These are phyloP conservation scores for Flaveria trinervia DNA, from an alignment of 129 eudicot genomes.

Conservation along the genomic window DNA sequence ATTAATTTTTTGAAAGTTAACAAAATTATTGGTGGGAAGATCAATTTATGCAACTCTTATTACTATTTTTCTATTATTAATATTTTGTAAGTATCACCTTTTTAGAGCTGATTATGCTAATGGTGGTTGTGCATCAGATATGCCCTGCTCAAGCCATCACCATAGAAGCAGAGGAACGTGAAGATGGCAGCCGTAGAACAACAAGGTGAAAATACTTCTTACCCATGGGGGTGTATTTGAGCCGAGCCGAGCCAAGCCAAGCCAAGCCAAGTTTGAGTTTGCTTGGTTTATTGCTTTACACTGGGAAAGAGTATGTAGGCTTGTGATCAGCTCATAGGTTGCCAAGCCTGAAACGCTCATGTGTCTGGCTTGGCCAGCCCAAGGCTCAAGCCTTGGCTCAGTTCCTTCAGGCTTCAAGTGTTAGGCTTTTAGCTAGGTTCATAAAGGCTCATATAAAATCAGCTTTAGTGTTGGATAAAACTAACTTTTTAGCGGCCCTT, in stretches of 20 bases:
- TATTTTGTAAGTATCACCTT: neutral
- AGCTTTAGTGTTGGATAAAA: neutral
- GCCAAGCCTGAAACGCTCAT: neutral
- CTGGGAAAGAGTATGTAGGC: constrained; percentile 5
- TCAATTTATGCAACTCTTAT: neutral
- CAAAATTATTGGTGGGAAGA: neutral
- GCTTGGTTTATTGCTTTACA: neutral
- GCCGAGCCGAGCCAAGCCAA: neutral
- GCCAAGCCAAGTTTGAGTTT: neutral
- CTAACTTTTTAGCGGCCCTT: neutral
- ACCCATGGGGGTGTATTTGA: neutral
- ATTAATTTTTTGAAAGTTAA: neutral
- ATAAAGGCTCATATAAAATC: neutral
- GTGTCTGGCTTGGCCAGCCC: neutral
- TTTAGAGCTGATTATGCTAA: constrained; percentile 3
- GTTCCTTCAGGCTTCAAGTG: too few relatives aligned
- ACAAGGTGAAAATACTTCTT: constrained; percentile 54
- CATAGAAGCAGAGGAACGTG: constrained; percentile 92
- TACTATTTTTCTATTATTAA: neutral
- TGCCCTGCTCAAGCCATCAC: constrained; percentile 99
- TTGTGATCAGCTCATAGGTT: neutral
- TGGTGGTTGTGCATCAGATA: constrained; percentile 45
- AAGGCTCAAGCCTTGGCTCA: too few relatives aligned
- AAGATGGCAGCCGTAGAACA: constrained; percentile 94
- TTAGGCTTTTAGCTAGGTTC: constrained; percentile 7